A percentile compares a stretch with the other conserved stretches of the same genome.
phyloP scores from a whole-genome alignment of 1,139 yeast species.

The Debaryomyces coudertii region DNA sequence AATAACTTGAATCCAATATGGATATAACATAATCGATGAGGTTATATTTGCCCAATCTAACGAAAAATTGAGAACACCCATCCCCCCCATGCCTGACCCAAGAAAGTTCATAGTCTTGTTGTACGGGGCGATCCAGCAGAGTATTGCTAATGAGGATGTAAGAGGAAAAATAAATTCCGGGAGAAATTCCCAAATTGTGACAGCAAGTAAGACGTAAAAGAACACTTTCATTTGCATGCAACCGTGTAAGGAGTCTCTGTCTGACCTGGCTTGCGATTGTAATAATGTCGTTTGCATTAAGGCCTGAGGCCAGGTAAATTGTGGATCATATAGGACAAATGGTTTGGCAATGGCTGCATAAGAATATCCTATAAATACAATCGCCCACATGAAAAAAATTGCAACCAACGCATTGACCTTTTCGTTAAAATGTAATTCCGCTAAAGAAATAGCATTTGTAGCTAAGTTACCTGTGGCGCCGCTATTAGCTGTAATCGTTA shows the following conservation, averaged over 20 bases:
- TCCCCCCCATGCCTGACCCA: slow-evolving; percentile 51
- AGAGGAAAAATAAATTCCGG: slow-evolving; percentile 49
- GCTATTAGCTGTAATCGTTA: slow-evolving; percentile 48
- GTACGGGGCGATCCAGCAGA: slow-evolving; percentile 49
- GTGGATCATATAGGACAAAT: slow-evolving; percentile 45
- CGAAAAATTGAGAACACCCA: slow-evolving; percentile 45
- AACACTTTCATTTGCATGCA: slow-evolving; percentile 38
- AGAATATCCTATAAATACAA: slow-evolving; percentile 51
- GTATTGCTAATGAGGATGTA: slow-evolving; percentile 42
- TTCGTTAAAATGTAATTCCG: slow-evolving; percentile 41
- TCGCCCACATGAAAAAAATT: slow-evolving; percentile 46
- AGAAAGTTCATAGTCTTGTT: slow-evolving; percentile 39
- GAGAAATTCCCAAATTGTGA: slow-evolving; percentile 45
- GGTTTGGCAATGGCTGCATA: slow-evolving; percentile 49
- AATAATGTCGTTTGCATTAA: slow-evolving; percentile 50
- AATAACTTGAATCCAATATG: slow-evolving; percentile 49
- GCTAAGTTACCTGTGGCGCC: slow-evolving; percentile 53
- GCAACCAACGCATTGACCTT: slow-evolving; percentile 34
- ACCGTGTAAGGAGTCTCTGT: slow-evolving; percentile 22
- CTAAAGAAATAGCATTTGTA: slow-evolving; percentile 44
- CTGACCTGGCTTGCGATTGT: slow-evolving; percentile 33
- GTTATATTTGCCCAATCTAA: slow-evolving; percentile 53
- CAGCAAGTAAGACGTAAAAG: slow-evolving; percentile 28
- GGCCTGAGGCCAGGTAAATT: slow-evolving; percentile 50
- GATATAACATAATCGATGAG: slow-evolving; percentile 45